Percentiles rank a stretch among this genome's conserved stretches.
Conservation (phyloP, 2,329 filamentous ascomycete species). For the Trichoderma simmonsii region DNA sequence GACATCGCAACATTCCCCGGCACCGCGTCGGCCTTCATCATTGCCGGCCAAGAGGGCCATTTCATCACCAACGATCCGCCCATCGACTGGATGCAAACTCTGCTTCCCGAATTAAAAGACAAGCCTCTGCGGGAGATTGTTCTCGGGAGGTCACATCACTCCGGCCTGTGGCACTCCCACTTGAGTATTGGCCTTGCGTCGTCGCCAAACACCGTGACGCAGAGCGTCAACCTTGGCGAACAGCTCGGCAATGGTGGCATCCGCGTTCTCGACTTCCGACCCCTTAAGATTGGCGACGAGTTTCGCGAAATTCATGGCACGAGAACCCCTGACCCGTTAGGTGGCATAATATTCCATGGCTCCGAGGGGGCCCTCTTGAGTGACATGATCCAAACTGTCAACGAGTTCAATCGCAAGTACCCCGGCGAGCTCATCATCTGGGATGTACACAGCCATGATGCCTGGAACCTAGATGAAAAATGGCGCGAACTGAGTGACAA, state of each 20-base stretch:
- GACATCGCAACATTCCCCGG: constrained; percentile 20
- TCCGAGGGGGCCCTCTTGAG: constrained; percentile 25
- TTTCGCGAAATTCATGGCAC: constrained; percentile 26
- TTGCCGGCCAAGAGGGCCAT: constrained; percentile 31
- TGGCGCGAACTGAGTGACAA: background rate
- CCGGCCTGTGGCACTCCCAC: constrained; percentile 27
- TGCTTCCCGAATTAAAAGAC: constrained; percentile 28
- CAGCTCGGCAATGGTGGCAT: constrained; percentile 30
- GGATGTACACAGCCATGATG: constrained; percentile 27
- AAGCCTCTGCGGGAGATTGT: constrained; percentile 30
- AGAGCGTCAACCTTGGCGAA: constrained; percentile 22
- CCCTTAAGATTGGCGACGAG: constrained; percentile 4
- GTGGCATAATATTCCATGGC: constrained; percentile 24
- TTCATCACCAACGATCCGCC: constrained; percentile 29
- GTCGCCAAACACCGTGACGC: constrained; percentile 26
- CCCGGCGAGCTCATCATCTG: constrained; percentile 36
- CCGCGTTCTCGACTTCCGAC: constrained; percentile 32
- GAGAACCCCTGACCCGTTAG: background rate
- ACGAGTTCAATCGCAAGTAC: constrained; percentile 28
- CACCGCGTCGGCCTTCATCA: constrained; percentile 27
- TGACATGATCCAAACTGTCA: constrained; percentile 30
- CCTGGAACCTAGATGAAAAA: background rate
- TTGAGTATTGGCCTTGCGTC: constrained; percentile 13
- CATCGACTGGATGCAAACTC: constrained; percentile 31
- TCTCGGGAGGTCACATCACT: constrained; percentile 33